phyloP scores from a whole-genome alignment of 148 eudicot genomes.

The Hydrangea macrophylla region DNA sequence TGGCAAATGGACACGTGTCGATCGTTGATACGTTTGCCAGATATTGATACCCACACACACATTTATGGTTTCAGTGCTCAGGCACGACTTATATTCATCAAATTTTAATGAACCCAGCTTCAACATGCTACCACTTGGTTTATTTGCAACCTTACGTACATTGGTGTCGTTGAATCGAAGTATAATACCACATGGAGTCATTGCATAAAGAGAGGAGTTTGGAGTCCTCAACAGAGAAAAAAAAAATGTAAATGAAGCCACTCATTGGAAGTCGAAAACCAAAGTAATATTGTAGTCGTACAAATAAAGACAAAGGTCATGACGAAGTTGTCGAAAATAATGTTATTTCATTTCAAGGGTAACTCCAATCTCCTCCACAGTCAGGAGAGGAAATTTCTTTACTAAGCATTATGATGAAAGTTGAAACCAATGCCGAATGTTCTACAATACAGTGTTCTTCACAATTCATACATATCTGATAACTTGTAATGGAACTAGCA shows the following conservation, averaged over 20 bases:
- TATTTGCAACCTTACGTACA: too few species aligned
- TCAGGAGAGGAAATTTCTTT: background rate
- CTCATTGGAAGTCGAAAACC: too few species aligned
- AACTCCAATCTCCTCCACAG: background rate
- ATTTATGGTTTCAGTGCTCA: too few species aligned
- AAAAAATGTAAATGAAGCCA: background rate
- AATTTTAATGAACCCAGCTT: too few species aligned
- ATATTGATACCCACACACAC: too few species aligned
- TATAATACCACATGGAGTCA: background rate
- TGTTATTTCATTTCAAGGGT: background rate
- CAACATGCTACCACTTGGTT: too few species aligned
- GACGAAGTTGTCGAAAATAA: background rate
- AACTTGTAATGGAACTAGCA: background rate
- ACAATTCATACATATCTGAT: constrained; percentile 3
- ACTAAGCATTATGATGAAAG: background rate
- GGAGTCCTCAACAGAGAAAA: background rate
- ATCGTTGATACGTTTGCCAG: too few species aligned
- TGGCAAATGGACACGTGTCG: too few species aligned
- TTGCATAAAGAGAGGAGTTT: background rate
- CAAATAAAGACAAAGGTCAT: background rate
- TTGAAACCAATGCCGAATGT: background rate
- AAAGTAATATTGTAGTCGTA: background rate
- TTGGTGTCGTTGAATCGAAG: too few species aligned
- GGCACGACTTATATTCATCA: too few species aligned
- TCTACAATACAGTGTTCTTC: background rate